Evolutionary conservation across 345 rosid species (phyloP), one percentile per base, ranked within the genome.

Genomic region (Murraya paniculata): DNA sequence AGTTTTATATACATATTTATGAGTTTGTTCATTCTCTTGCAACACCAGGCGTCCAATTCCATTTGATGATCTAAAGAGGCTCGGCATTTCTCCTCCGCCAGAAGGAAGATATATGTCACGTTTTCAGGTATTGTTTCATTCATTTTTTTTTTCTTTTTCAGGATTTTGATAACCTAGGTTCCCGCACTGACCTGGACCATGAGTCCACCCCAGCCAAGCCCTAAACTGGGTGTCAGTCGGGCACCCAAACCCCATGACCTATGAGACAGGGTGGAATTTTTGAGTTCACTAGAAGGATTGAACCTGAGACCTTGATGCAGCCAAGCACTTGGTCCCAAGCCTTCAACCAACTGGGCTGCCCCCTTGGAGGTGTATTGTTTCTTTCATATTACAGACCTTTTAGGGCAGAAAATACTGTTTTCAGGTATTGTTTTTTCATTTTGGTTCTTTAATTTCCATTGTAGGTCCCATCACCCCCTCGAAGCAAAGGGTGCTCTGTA

Each of bases 51-150:
- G 92, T 65, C 91, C 94, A 50, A 88, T 94, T 77, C 98, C 98
- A 33, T 84, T 79, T 73, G 93, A 94, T 78, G 97, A 91, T 56
- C 76, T 95, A 81, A 88, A 95, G 88, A 93, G 83, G 84, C 94
- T 95, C 45, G 94, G 95, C 61, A 95, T 95, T 82, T 89, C 92
- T 67, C 94, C 93, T 69, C 99, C 97, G 11, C 97, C 97, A n/a
- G 98, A 90, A 80, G 97, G 98, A 84, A 89, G 88, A 75, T 93
- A 91, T 81, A 87, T 87, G 97, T 88, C 93, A 18, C 93, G 92
- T 28, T 91, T 81, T 78, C 84, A 93, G 97, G 98, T 93, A 79
- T 66, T 31, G 5, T 64, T 77, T 65, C 21, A 45, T 77, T 65
- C 21, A 41, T 77, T 41, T 41, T 41, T 41, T 11, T 2, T 41